These are phyloP conservation scores for Hypoxylon cercidicola DNA, from an alignment of 495 filamentous ascomycete genomes.

Conservation along the genomic window DNA sequence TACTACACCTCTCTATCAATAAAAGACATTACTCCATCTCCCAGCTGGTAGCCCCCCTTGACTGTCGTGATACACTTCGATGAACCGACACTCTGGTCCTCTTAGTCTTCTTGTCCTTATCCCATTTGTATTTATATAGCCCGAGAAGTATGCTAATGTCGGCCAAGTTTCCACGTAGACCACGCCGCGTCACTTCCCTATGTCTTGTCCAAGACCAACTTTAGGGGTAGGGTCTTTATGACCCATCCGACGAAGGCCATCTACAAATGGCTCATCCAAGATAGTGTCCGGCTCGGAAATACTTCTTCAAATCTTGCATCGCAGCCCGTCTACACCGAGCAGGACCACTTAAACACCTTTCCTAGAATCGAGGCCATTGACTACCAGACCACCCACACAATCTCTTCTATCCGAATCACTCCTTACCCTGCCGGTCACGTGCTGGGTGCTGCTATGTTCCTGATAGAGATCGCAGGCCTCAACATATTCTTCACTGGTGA, in stretches of 20 bases:
- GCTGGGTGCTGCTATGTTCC: constrained; percentile 97
- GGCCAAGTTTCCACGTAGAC: constrained; percentile 90
- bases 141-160: constrained; percentile 44
- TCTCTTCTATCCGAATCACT: constrained; percentile 94
- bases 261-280: constrained; percentile 99
- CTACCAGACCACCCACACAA: constrained; percentile 96
- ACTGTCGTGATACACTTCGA: constrained; percentile 28
- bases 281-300: constrained; percentile 88
- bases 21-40: constrained; percentile 41
- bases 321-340: constrained; percentile 86
- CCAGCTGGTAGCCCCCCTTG: constrained; percentile 36
- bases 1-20: constrained; percentile 40
- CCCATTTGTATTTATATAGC: constrained; percentile 18
- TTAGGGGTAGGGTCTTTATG: constrained; percentile 97
- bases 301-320: constrained; percentile 80
- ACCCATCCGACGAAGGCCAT: constrained; percentile 99
- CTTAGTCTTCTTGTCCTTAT: constrained; percentile 10
- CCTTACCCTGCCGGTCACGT: constrained; percentile 97
- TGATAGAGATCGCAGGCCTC: constrained; percentile 93
- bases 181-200: constrained; percentile 97
- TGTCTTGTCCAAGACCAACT: constrained; percentile 96
- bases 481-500: constrained; percentile 98
- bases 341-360: constrained; percentile 92
- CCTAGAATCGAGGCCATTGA: constrained; percentile 95
- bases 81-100: constrained; percentile 5